Evolutionary conservation across 805 yeast species (phyloP).

Genomic region (Yarrowia alimentaria): DNA sequence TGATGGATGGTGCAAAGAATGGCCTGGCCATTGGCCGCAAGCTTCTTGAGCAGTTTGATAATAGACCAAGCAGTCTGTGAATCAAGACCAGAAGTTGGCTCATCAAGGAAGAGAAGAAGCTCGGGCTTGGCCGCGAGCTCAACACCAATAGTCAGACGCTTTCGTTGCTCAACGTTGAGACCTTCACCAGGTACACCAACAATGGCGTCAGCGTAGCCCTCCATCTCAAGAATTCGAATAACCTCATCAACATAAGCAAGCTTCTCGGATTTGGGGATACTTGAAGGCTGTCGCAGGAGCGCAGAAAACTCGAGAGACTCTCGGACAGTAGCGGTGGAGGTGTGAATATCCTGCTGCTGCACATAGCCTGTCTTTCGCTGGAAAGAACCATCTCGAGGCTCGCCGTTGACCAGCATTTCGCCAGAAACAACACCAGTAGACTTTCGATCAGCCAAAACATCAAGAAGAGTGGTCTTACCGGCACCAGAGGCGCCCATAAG

Average conservation of each 20-base stretch:
- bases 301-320: constrained; percentile 70
- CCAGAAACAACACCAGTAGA: constrained; percentile 70
- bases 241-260: constrained; percentile 63
- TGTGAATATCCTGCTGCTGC: constrained; percentile 73
- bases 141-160: constrained; percentile 63
- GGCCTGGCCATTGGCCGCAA: constrained; percentile 62
- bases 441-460: constrained; percentile 67
- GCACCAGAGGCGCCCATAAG: constrained; percentile 78
- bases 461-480: constrained; percentile 72
- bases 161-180: constrained; percentile 59
- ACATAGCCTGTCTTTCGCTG: constrained; percentile 68
- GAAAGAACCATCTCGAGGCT: constrained; percentile 57
- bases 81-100: constrained; percentile 67
- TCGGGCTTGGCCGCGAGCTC: constrained; percentile 65
- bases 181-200: constrained; percentile 76
- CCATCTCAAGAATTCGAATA: constrained; percentile 62
- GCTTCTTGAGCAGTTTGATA: constrained; percentile 57
- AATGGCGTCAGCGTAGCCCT: constrained; percentile 63
- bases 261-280: constrained; percentile 54
- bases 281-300: constrained; percentile 59
- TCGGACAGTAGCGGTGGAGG: constrained; percentile 63
- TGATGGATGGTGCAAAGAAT: constrained; percentile 77
- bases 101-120: constrained; percentile 58
- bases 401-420: constrained; percentile 65
- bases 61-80: constrained; percentile 69